Conservation (phyloP, 2,329 filamentous ascomycete species). For the Colletotrichum sidae region DNA sequence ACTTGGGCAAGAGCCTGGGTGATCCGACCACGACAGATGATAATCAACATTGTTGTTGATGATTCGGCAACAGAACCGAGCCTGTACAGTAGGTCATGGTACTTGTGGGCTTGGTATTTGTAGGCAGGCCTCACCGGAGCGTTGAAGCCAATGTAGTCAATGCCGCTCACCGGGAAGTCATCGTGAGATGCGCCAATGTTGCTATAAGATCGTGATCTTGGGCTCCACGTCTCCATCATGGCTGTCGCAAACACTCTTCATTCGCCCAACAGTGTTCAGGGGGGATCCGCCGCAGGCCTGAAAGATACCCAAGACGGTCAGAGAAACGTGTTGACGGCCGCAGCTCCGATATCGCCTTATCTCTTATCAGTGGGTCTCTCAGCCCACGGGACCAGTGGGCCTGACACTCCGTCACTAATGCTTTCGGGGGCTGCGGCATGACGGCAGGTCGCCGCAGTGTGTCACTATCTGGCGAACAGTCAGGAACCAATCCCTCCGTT, state of each 20-base stretch:
- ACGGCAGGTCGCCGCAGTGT: constrained; percentile 5
- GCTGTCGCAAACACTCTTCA: neutral
- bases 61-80: too few species aligned
- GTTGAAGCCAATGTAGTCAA: too few species aligned
- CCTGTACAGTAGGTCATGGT: too few species aligned
- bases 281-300: constrained; percentile 6
- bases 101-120: too few species aligned
- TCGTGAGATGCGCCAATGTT: constrained; percentile 2
- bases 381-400: neutral
- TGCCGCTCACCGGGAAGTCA: neutral
- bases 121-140: too few species aligned
- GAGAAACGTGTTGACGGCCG: constrained; percentile 20
- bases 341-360: constrained; percentile 35
- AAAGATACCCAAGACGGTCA: constrained; percentile 17
- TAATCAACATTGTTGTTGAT: neutral
- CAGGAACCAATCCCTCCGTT: constrained; percentile 35
- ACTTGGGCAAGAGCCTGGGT: neutral
- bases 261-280: constrained; percentile 4
- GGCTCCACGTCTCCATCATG: constrained; percentile 4
- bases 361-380: constrained; percentile 31
- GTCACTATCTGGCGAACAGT: neutral
- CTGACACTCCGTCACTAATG: too few species aligned
- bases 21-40: constrained; percentile 24
- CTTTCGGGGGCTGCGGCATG: constrained; percentile 8
- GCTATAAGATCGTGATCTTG: neutral